These are phyloP conservation scores for Aspergillus tubingensis DNA, from an alignment of 2,329 filamentous ascomycete genomes.

Conservation along the genomic window DNA sequence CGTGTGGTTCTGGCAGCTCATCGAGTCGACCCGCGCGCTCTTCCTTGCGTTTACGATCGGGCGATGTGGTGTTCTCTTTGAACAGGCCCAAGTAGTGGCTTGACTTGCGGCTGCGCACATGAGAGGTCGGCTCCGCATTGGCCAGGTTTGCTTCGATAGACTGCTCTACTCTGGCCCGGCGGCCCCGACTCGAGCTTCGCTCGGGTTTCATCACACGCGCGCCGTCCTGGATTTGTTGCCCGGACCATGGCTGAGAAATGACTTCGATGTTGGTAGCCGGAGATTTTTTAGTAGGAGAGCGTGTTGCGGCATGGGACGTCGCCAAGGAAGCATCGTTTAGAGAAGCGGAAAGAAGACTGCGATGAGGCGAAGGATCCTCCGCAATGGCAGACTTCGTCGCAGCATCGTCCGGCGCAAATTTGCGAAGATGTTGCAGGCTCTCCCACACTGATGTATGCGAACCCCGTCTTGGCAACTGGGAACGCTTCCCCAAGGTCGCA, in stretches of 20 bases:
- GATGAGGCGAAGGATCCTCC: constrained; percentile 26
- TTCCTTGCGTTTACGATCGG: constrained; percentile 54
- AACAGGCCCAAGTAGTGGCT: constrained; percentile 67
- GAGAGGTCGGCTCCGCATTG: constrained; percentile 55
- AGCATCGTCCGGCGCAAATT: constrained; percentile 26
- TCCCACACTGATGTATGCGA: constrained; percentile 21
- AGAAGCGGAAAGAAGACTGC: constrained; percentile 30
- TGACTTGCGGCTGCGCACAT: constrained; percentile 64
- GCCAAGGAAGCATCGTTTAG: constrained; percentile 29
- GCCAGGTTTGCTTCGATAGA: constrained; percentile 65
- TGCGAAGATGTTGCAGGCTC: constrained; percentile 24
- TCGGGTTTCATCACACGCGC: constrained; percentile 30
- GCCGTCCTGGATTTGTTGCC: constrained; percentile 25
- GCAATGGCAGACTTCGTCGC: constrained; percentile 22
- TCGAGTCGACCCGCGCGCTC: constrained; percentile 44
- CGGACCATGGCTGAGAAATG: constrained; percentile 24
- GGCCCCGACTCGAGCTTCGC: constrained; percentile 46
- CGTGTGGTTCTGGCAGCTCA: constrained; percentile 23
- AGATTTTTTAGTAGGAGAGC: constrained; percentile 23
- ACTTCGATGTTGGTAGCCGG: constrained; percentile 23
- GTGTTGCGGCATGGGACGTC: constrained; percentile 24
- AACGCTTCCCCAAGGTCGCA: constrained; percentile 25
- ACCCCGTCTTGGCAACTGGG: constrained; percentile 22
- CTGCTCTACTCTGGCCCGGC: constrained; percentile 57
- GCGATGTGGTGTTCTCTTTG: constrained; percentile 61